Conservation (phyloP, 108 stramenopile genomes). For the Skeletonema grethae region DNA sequence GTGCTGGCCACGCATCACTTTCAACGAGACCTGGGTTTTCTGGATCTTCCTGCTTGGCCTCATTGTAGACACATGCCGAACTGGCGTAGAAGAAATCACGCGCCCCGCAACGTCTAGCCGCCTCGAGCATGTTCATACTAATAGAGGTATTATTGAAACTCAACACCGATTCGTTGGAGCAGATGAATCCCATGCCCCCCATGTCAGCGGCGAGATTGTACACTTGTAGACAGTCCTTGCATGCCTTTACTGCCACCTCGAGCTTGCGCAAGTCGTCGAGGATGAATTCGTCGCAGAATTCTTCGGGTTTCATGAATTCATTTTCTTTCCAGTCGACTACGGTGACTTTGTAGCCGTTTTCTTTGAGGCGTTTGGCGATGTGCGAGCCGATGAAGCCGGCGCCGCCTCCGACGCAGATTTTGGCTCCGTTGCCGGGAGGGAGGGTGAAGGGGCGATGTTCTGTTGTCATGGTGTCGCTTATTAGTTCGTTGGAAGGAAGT, state of each 20-base stretch:
- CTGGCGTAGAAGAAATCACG: constrained; percentile 96
- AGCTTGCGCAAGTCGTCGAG: constrained; percentile 93
- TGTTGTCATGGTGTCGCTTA: neutral
- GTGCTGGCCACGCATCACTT: constrained; percentile 98
- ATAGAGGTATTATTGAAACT: constrained; percentile 99
- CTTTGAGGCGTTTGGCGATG: constrained; percentile 96
- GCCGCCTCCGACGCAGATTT: constrained; percentile 95
- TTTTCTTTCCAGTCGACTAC: constrained; percentile 97
- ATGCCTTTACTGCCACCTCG: constrained; percentile 91
- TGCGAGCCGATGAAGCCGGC: constrained; percentile 98
- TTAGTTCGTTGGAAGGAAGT: neutral
- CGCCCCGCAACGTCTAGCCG: constrained; percentile 87
- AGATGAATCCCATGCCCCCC: constrained; percentile 99
- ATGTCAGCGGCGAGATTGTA: constrained; percentile 99
- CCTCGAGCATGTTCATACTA: constrained; percentile 98
- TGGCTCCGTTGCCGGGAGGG: constrained; percentile 78
- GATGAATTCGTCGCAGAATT: constrained; percentile 98
- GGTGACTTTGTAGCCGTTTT: constrained; percentile 88
- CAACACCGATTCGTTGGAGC: constrained; percentile 95
- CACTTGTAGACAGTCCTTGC: constrained; percentile 94
- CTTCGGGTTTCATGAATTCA: constrained; percentile 96
- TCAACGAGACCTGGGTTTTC: constrained; percentile 95
- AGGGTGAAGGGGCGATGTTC: constrained; percentile 55
- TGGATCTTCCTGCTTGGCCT: constrained; percentile 97
- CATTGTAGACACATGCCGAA: constrained; percentile 99